Conservation (phyloP, 495 filamentous ascomycete species). For the Neurospora sp. region DNA sequence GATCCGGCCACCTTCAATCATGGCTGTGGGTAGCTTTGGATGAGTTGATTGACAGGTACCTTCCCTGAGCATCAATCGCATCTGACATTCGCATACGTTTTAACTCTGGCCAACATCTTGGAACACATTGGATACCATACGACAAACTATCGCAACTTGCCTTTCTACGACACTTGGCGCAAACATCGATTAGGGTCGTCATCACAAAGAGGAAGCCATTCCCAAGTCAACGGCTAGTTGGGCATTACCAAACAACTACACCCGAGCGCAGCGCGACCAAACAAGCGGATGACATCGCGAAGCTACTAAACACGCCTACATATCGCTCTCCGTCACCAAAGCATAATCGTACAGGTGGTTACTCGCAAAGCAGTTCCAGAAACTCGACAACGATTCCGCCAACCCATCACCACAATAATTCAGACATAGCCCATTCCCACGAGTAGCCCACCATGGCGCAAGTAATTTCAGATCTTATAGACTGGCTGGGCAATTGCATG, state of each 20-base stretch:
- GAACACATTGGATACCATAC: not conserved
- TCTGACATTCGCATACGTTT: not conserved
- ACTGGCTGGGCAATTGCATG: slow-evolving; percentile 86
- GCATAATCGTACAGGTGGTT: not conserved
- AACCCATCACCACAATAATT: not conserved
- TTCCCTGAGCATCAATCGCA: not conserved
- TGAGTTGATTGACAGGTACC: not conserved
- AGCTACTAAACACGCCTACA: not conserved
- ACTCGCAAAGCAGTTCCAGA: not conserved
- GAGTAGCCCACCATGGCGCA: slow-evolving; percentile 56
- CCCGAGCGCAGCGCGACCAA: not conserved
- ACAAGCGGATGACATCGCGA: not conserved
- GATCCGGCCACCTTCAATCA: not conserved
- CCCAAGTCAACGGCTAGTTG: not conserved
- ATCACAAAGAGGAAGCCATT: not conserved
- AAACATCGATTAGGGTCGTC: not conserved
- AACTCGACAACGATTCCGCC: not conserved
- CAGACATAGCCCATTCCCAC: not conserved
- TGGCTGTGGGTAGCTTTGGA: not conserved
- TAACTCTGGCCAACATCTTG: not conserved
- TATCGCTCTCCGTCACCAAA: not conserved
- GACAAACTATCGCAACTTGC: not conserved
- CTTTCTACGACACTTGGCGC: not conserved
- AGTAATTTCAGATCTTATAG: slow-evolving; percentile 78
- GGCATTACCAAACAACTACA: not conserved